Conservation (phyloP, 768 basidiomycete genomes). For the Russula earlei region DNA sequence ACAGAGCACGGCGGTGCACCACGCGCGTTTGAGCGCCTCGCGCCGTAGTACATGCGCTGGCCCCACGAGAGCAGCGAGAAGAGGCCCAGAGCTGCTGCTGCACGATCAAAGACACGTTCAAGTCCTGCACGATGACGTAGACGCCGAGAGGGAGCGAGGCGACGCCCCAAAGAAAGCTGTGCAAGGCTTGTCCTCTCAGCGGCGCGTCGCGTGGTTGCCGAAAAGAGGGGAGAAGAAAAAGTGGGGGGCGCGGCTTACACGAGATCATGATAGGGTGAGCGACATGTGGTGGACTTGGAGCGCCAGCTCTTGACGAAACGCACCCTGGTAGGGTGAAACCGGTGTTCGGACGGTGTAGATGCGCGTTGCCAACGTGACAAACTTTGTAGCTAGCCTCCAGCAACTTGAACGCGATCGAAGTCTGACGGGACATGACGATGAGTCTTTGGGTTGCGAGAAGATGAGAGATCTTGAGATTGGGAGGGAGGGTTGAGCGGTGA, state of each 20-base stretch:
- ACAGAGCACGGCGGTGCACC: constrained; percentile 31
- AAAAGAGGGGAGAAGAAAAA: no score
- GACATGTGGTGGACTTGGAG: constrained; percentile 55
- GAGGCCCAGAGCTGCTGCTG: constrained; percentile 53
- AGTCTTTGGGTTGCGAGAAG: no score
- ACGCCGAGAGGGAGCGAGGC: constrained; percentile 54
- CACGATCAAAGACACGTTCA: constrained; percentile 65
- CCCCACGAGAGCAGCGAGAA: constrained; percentile 55
- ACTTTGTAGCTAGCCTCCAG: no score
- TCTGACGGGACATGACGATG: no score
- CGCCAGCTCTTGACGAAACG: constrained; percentile 68
- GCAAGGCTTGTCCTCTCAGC: no score
- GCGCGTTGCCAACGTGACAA: no score
- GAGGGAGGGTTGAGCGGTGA: no score
- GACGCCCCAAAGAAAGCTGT: constrained; percentile 52
- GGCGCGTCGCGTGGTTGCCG: no score
- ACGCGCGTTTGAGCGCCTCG: constrained; percentile 30
- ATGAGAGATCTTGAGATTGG: no score
- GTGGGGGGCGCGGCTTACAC: constrained; percentile 34
- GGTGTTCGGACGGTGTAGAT: no score
- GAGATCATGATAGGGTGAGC: constrained; percentile 58
- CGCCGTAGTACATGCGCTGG: constrained; percentile 65
- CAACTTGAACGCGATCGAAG: no score
- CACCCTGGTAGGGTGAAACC: no score
- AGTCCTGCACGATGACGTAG: constrained; percentile 52